Evolutionary conservation across 441 rosid genomes (phyloP), one percentile per base, ranked within the genome.

Genomic region (Geranium incanum): DNA sequence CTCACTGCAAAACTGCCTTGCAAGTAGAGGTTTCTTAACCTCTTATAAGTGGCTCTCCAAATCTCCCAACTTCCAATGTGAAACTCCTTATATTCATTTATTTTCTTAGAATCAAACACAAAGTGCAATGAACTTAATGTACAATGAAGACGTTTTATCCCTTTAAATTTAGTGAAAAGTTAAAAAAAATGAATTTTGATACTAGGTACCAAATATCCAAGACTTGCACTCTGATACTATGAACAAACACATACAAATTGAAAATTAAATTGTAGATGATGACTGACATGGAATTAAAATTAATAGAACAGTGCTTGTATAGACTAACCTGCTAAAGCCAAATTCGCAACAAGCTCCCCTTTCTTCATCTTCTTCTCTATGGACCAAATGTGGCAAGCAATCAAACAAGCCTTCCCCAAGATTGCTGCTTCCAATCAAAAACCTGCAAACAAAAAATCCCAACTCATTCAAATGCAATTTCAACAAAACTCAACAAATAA

Each of bases 241-340:
- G 7, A 18, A 18, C 6, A 59, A 5, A 57, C 19, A 16, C 7
- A 21, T 23, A 16, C 1, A 57, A 16, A 57, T 21, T 15, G 21
- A 57, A 16, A 57, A 57, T 15, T 1, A 55, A 52, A 15, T 15
- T 57, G 36, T 12, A n/a, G 70, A 68, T 63, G 55, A 57, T 36
- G 15, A 33, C 70, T 52, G 21, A 2, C 5, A 62, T 38, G 39
- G 23, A 71, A 39, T n/a, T 36, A 33, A 3, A 5, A 12, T 70
- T 11, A 55, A 18, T 9, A 43, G 36, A 68, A 59, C 33, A 59
- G 33, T 59, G 8, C 12, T 19, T 48, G 36, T 9, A 6, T 5
- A 64, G 11, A 5, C 77, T 68, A 81, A 94, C 99, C 99, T 88
- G 88, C 97, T 72, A 94, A 89, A 55, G 91, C 95, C 55, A 86